phyloP scores from a whole-genome alignment of 192 early-diverging fungal species.

The Coemansia sp. region DNA sequence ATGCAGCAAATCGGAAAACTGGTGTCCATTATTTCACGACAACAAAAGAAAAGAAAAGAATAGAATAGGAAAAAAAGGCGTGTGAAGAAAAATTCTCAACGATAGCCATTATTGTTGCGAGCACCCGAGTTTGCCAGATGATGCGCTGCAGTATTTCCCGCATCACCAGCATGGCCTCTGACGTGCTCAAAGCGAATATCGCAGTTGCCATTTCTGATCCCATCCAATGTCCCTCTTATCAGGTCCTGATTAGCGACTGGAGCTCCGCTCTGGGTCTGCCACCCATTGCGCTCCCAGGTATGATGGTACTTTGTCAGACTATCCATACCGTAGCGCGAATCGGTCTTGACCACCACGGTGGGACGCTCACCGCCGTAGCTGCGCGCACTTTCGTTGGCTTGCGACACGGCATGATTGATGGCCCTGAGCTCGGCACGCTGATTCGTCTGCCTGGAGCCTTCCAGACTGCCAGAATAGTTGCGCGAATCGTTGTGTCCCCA shows the following conservation, averaged over 20 bases:
- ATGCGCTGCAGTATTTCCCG: constrained; percentile 10
- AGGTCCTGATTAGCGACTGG: constrained; percentile 19
- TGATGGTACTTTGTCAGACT: constrained; percentile 22
- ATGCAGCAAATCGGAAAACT: too few species aligned
- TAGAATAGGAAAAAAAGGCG: too few species aligned
- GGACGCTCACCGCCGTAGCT: neutral
- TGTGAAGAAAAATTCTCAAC: too few species aligned
- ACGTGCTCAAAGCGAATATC: constrained; percentile 10
- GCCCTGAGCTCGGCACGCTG: constrained; percentile 35
- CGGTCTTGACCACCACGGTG: constrained; percentile 17
- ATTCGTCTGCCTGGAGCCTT: constrained; percentile 20
- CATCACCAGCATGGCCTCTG: neutral
- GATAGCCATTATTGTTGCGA: neutral
- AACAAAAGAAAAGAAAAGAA: neutral
- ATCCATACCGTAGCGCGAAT: constrained; percentile 24
- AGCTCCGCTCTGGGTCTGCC: neutral
- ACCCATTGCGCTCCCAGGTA: constrained; percentile 30
- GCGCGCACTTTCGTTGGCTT: neutral
- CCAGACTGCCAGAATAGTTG: constrained; percentile 53
- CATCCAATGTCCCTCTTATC: neutral
- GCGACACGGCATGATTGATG: constrained; percentile 15
- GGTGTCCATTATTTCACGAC: neutral
- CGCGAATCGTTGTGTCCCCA: constrained; percentile 55
- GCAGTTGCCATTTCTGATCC: neutral
- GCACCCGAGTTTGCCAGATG: constrained; percentile 3